Conservation (phyloP, 2,329 filamentous ascomycete genomes). For the Samsoniella hepiali region DNA sequence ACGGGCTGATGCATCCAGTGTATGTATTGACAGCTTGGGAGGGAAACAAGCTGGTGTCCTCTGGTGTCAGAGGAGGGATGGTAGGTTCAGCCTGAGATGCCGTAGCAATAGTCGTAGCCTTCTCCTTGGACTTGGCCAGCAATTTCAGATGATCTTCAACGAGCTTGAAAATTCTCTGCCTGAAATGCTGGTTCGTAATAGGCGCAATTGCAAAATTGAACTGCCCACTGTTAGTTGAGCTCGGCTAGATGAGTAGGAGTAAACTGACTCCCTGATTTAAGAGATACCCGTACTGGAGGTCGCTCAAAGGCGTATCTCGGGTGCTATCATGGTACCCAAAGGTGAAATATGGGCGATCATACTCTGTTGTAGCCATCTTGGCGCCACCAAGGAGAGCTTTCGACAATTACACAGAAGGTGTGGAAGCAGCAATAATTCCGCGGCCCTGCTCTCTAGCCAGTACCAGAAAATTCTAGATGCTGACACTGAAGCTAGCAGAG, state of each 20-base stretch:
- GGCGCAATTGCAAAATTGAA: conserved; percentile 77
- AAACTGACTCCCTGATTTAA: conserved; percentile 65
- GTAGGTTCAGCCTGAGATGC: conserved; percentile 53
- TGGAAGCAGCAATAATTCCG: conserved; percentile 1
- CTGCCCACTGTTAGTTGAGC: conserved; percentile 40
- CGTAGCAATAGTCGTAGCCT: conserved; percentile 39
- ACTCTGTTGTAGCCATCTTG: conserved; percentile 4
- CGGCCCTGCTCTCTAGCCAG: background rate
- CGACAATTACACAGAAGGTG: conserved; percentile 5
- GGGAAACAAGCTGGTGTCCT: conserved; percentile 73
- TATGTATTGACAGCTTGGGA: conserved; percentile 67
- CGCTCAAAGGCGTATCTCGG: conserved; percentile 57
- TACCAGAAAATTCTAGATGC: background rate
- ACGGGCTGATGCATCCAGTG: conserved; percentile 77
- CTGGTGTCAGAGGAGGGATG: conserved; percentile 67
- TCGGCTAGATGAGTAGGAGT: conserved; percentile 12
- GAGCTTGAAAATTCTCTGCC: conserved; percentile 61
- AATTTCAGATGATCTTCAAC: conserved; percentile 53
- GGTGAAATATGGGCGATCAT: conserved; percentile 54
- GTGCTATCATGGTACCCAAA: conserved; percentile 73
- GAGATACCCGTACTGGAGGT: conserved; percentile 63
- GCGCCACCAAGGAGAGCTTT: conserved; percentile 21
- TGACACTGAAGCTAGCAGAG: background rate
- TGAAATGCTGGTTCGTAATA: conserved; percentile 73
- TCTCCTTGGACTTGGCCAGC: conserved; percentile 40